Conservation (phyloP, 257 asterid species). For the Solanum paucissectum region DNA sequence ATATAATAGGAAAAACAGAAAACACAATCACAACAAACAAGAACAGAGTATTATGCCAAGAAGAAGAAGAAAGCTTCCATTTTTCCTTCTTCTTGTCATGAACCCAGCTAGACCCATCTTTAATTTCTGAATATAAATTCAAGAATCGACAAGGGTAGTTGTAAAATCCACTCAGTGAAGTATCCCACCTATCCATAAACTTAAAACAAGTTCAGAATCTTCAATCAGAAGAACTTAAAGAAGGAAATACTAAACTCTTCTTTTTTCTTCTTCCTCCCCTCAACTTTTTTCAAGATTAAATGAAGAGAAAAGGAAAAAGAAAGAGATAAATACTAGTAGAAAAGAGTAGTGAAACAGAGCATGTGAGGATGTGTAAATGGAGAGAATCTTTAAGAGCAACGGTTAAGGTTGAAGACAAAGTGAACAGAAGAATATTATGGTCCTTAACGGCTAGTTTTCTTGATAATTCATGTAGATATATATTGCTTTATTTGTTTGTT, state of each 20-base stretch:
- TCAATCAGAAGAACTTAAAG: not conserved
- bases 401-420: constrained; percentile 4
- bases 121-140: not conserved
- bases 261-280: not conserved
- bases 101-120: not conserved
- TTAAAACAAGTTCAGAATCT: not conserved
- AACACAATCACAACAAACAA: constrained; percentile 15
- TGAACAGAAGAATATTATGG: not conserved
- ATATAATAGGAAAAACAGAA: constrained; percentile 10
- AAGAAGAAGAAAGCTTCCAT: not conserved
- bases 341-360: constrained; percentile 3
- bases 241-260: not conserved
- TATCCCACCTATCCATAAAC: not conserved
- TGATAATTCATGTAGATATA: not conserved
- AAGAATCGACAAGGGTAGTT: not conserved
- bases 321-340: constrained; percentile 8
- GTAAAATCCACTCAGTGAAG: constrained; percentile 12
- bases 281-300: not conserved
- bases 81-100: not conserved
- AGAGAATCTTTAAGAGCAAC: constrained; percentile 14
- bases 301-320: not conserved
- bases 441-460: constrained; percentile 26
- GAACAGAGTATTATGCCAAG: not conserved
- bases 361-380: constrained; percentile 8
- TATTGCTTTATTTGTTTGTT: not conserved